Base-by-base conservation (phyloP, 2,329 filamentous ascomycete species). In the Pestalotiopsis sp. region DNA sequence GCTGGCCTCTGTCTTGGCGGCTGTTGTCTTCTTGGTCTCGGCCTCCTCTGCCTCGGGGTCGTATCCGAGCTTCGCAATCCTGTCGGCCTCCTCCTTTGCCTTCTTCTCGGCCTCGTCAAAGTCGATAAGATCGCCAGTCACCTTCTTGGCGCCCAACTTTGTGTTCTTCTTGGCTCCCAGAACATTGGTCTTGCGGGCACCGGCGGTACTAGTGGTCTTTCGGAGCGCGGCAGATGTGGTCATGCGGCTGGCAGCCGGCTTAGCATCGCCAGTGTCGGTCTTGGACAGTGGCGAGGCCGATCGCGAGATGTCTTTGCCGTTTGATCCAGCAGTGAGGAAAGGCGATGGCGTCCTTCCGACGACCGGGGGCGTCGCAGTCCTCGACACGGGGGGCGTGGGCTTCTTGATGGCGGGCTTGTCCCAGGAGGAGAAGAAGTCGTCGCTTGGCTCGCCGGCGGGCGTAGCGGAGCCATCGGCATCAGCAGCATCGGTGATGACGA, bases 371-470 rank as follows among this genome's bases (percentile, higher is more conserved):
- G 96, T 98, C 65, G 90, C 91, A 58, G 93, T 96, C 77, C 96
- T 92, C 49, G 95, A 98, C 58, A 96, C 88, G 17, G 96, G 95
- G 73, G 97, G 97, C 72, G 94, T 98, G 45, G 95, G 95, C 75
- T 94, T 91, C 87, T 98, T 99, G 83, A 99, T 97, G 4, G 94
- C 89, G 25, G 96, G 96, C 84, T 98, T 98, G 78, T 98, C 96
- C 96, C 95, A 99, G 0, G 94, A 98, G 11, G 95, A 97, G 83
- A 99, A 99, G 86, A 99, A 99, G 80, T 98, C 96, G 77, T 98
- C 95, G 23, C 92, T 91, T 25, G 89, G 86, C 73, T 97, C 94
- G 73, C 90, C 92, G 60, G 92, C 88, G n/a, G 95, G 93, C 12
- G 94, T 97, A 73, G 87, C 89, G 49, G 89, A 85, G 73, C 88